Base-by-base conservation (phyloP, 768 basidiomycete species). In the Leccinum longicurvipes region DNA sequence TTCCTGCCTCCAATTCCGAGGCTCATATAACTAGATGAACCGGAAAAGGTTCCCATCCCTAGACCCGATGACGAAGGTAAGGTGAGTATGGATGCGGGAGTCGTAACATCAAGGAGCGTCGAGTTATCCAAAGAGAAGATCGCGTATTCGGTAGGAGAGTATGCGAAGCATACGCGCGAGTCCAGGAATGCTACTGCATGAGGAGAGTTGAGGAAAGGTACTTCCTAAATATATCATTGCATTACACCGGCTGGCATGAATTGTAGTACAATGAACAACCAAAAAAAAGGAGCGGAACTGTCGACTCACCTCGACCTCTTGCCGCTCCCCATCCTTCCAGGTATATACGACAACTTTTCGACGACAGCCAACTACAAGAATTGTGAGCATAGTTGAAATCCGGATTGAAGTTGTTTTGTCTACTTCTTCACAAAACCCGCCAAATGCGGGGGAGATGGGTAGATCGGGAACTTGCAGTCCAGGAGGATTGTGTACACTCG, bases 181-280 rank as follows among this genome's bases (percentile, higher is more conserved):
- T 83, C 76, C 49, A 92, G 71, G 68, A 98, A 95, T 3, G 85
- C 77, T 49, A 97, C 85, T 0, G 81, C 78, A 39, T 96, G 83
- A n/a, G 97, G 87, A 9, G 94, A 93, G 68, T 98, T 97, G 12
- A 94, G 90, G 4, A 98, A 77, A 0, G 77, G 64, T 3, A 84
- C 74, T 80, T 98, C 96, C 90, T 95, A 31, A 21, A 21, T 46
- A n/a, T n/a, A n/a, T 19, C 54, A 47, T 50, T 12, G 8, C 12
- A 17, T 51, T 34, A 2, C 28, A 39, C 14, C 6, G 17, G n/a
- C n/a, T n/a, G n/a, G 28, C 28, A 25, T 19, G 10, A 25, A 47
- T n/a, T 47, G 36, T 7, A 24, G 21, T 27, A 44, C 10, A 9
- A 47, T 57, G 47, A 59, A 51, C 31, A 19, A 54, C 7, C 17